Conservation (phyloP, 2,329 filamentous ascomycete species). For the Parafenestella ontariensis region DNA sequence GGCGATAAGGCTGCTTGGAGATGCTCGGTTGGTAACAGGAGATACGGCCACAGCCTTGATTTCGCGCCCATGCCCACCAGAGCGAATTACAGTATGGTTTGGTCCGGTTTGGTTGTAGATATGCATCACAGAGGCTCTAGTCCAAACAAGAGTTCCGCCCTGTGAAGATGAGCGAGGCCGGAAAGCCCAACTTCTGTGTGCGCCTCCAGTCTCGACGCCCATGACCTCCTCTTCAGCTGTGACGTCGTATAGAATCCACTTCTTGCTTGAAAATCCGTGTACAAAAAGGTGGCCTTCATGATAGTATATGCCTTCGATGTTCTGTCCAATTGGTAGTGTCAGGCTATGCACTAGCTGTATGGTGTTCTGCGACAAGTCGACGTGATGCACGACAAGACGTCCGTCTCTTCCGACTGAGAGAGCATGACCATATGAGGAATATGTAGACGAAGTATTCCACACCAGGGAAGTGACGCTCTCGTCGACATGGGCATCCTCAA, state of each 20-base stretch:
- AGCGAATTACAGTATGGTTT: constrained; percentile 62
- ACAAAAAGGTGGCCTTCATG: constrained; percentile 65
- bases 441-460: constrained; percentile 42
- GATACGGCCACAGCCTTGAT: constrained; percentile 70
- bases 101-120: constrained; percentile 48
- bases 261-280: constrained; percentile 80
- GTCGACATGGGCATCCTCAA: constrained; percentile 53
- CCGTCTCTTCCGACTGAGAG: constrained; percentile 80
- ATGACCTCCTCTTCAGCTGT: constrained; percentile 72
- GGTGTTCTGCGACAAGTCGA: constrained; percentile 33
- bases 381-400: constrained; percentile 69
- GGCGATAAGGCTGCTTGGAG: constrained; percentile 58
- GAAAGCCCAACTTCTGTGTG: constrained; percentile 78
- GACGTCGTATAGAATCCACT: constrained; percentile 84
- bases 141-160: constrained; percentile 73
- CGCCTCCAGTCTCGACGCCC: constrained; percentile 81
- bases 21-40: background rate
- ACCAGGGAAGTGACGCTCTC: constrained; percentile 74
- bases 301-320: constrained; percentile 77
- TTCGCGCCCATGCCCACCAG: constrained; percentile 85
- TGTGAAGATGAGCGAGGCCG: constrained; percentile 26
- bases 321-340: constrained; percentile 73
- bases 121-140: constrained; percentile 67
- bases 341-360: constrained; percentile 69
- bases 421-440: constrained; percentile 57